phyloP scores from a whole-genome alignment of 2,329 filamentous ascomycete species.

The Juglanconis oblonga region DNA sequence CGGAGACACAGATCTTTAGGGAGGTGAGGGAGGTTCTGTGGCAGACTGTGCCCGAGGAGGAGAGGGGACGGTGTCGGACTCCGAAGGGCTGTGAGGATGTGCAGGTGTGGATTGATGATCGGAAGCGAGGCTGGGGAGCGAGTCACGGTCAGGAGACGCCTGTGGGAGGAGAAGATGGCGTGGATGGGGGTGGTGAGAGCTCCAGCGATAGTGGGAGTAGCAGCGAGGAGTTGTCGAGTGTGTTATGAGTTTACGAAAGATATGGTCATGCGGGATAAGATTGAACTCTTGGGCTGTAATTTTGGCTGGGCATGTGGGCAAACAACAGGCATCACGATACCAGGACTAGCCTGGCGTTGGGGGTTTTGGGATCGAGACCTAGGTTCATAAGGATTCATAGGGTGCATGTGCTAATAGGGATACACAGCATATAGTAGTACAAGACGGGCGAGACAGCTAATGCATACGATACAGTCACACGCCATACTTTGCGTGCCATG shows the following conservation, averaged over 20 bases:
- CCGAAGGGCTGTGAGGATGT: constrained; percentile 63
- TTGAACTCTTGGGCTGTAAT: neutral
- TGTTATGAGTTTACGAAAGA: constrained; percentile 2
- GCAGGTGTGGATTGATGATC: constrained; percentile 33
- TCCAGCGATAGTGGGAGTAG: constrained; percentile 3
- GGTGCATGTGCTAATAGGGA: neutral
- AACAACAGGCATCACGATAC: neutral
- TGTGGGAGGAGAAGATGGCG: neutral
- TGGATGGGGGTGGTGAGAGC: neutral
- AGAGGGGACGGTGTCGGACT: constrained; percentile 52
- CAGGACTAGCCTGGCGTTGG: constrained; percentile 8
- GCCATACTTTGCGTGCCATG: neutral
- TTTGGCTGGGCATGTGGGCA: neutral
- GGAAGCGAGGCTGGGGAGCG: constrained; percentile 8
- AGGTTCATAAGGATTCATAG: neutral
- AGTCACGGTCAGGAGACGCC: constrained; percentile 25
- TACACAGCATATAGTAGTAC: neutral
- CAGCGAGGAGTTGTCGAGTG: constrained; percentile 12
- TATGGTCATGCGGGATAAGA: neutral
- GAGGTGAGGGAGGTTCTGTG: constrained; percentile 82
- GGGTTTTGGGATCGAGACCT: neutral
- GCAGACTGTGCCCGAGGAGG: constrained; percentile 63
- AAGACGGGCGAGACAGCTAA: neutral
- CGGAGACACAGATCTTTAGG: constrained; percentile 74
- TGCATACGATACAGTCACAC: neutral